Conservation (phyloP, 257 asterid species). For the Gentiana macrophylla region DNA sequence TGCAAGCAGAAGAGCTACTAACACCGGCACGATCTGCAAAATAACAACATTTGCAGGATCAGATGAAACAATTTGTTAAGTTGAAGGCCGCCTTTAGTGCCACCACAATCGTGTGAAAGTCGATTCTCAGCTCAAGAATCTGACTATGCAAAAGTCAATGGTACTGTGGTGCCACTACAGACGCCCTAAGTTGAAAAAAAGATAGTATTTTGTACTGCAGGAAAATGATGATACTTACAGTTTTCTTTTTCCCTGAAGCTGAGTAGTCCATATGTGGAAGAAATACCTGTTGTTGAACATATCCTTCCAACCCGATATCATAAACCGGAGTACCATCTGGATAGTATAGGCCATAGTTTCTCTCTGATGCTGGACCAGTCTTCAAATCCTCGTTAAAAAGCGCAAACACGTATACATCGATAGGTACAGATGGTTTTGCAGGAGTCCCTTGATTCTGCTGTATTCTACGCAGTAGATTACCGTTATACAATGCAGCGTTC, state of each 20-base stretch:
- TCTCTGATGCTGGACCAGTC: constrained; percentile 86
- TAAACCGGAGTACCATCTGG: constrained; percentile 85
- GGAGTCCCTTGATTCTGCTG: constrained; percentile 66
- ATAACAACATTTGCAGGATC: too few species aligned
- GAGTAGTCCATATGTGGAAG: constrained; percentile 64
- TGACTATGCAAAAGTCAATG: too few species aligned
- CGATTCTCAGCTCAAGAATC: too few species aligned
- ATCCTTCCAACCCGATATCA: constrained; percentile 48
- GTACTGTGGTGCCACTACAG: too few species aligned
- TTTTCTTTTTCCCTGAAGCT: constrained; percentile 21
- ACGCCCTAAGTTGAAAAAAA: too few species aligned
- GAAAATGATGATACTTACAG: constrained; percentile 25
- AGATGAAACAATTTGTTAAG: too few species aligned
- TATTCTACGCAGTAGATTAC: constrained; percentile 49
- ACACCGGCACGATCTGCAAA: too few species aligned
- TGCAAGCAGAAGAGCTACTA: too few species aligned
- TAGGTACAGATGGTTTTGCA: constrained; percentile 46
- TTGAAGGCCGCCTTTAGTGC: too few species aligned
- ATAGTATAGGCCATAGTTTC: constrained; percentile 78
- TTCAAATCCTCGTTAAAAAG: constrained; percentile 81
- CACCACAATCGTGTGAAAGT: too few species aligned
- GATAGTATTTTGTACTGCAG: too few species aligned
- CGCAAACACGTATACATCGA: constrained; percentile 75
- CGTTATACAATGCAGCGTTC: constrained; percentile 60
- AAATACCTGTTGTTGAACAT: background rate